phyloP scores from a whole-genome alignment of 2,329 filamentous ascomycete species.

The Penicillium sp. region DNA sequence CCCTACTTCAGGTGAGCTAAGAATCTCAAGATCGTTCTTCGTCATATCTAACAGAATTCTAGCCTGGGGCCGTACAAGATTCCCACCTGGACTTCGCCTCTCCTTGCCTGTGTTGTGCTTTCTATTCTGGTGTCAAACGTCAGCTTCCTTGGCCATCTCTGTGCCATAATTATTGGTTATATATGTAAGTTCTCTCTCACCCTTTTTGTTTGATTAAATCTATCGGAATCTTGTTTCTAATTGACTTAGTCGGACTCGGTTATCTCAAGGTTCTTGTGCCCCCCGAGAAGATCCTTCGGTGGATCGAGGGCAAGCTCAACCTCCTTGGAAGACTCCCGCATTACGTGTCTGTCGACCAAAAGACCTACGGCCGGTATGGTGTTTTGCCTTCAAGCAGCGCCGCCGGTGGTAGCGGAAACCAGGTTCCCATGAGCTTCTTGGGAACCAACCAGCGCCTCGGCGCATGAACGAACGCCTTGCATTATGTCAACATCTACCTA shows the following conservation, averaged over 20 bases:
- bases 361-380: conserved; percentile 91
- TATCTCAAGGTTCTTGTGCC: conserved; percentile 90
- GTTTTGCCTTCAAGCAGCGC: conserved; percentile 70
- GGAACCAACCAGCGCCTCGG: conserved; percentile 71
- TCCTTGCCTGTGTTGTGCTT: conserved; percentile 76
- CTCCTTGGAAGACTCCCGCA: conserved; percentile 83
- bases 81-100: conserved; percentile 88
- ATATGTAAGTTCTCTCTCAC: conserved; percentile 65
- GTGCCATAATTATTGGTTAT: conserved; percentile 84
- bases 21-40: background rate
- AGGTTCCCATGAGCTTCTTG: conserved; percentile 64
- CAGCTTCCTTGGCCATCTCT: conserved; percentile 85
- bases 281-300: conserved; percentile 84
- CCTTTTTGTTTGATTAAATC: background rate
- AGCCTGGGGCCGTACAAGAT: conserved; percentile 70
- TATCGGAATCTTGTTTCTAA: conserved; percentile 13
- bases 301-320: conserved; percentile 87
- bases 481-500: conserved; percentile 12
- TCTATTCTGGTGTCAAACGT: conserved; percentile 79
- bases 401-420: conserved; percentile 38
- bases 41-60: conserved; percentile 30
- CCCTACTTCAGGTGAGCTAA: conserved; percentile 70
- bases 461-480: conserved; percentile 58
- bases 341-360: conserved; percentile 94
- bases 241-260: conserved; percentile 72